A percentile compares a stretch with the other conserved stretches of the same genome.
Evolutionary conservation across 257 asterid genomes (phyloP).

Genomic region (Salvia hispanica): DNA sequence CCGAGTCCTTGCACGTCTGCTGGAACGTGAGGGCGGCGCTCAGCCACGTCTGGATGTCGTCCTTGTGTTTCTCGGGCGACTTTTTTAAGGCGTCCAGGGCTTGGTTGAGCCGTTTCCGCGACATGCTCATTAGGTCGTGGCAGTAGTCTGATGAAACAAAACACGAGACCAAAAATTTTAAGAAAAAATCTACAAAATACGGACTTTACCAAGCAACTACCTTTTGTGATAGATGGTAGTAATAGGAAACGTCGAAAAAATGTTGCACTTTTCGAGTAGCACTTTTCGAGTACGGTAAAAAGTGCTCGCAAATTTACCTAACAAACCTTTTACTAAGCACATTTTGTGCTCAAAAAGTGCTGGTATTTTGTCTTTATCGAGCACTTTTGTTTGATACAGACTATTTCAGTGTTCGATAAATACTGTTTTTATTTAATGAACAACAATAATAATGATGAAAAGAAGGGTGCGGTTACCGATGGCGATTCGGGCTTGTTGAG

Average conservation of each 20-base stretch:
- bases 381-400: too few relatives aligned
- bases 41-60: slow-evolving; percentile 74
- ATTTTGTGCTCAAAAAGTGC: too few relatives aligned
- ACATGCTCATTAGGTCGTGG: slow-evolving; percentile 55
- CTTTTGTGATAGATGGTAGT: too few relatives aligned
- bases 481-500: slow-evolving; percentile 49
- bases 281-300: too few relatives aligned
- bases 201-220: too few relatives aligned
- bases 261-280: too few relatives aligned
- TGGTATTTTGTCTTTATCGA: too few relatives aligned
- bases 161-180: background rate
- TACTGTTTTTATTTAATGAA: background rate
- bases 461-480: slow-evolving; percentile 39
- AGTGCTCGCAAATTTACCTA: too few relatives aligned
- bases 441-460: background rate
- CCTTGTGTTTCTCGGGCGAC: slow-evolving; percentile 51
- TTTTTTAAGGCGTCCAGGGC: slow-evolving; percentile 49
- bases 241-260: too few relatives aligned
- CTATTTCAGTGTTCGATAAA: too few relatives aligned
- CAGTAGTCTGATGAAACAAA: slow-evolving; percentile 45
- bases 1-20: slow-evolving; percentile 65
- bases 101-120: slow-evolving; percentile 50
- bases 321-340: too few relatives aligned
- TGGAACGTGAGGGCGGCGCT: slow-evolving; percentile 78
- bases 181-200: too few relatives aligned